Evolutionary conservation across 176 grass and related monocot species (phyloP).

Genomic region (Saccharum officinarum): DNA sequence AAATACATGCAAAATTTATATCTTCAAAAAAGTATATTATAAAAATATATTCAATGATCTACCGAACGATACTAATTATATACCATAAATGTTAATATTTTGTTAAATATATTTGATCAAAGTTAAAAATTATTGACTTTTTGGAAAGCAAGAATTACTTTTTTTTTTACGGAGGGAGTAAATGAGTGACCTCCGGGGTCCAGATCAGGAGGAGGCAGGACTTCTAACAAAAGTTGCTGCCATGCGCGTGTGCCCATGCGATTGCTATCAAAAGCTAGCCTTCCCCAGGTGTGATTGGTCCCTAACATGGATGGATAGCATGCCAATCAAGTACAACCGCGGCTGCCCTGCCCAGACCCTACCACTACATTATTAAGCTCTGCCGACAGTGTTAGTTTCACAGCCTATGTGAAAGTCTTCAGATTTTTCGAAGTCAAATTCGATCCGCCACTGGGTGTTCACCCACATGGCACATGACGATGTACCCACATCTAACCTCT

Average conservation of each 20-base stretch:
- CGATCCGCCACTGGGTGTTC: not conserved
- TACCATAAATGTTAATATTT: no score
- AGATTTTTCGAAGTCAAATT: not conserved
- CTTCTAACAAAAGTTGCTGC: not conserved
- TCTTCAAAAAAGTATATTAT: no score
- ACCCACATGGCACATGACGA: constrained; percentile 19
- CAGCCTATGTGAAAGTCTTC: not conserved
- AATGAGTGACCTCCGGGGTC: not conserved
- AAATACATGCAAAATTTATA: no score
- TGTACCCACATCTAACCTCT: not conserved
- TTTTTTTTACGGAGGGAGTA: no score
- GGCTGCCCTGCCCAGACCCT: not conserved
- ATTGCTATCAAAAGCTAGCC: not conserved
- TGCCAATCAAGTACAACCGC: constrained; percentile 1
- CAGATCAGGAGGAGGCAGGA: constrained; percentile 18
- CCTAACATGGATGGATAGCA: not conserved
- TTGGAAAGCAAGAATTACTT: no score
- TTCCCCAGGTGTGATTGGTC: not conserved
- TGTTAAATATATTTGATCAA: no score
- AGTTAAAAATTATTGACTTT: no score
- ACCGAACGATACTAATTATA: no score
- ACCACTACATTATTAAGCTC: constrained; percentile 7
- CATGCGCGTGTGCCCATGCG: not conserved
- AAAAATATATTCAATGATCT: no score
- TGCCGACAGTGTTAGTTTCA: constrained; percentile 18